Percentiles rank a stretch among this genome's conserved stretches.
These are phyloP conservation scores for Suillus subalutaceus DNA, from an alignment of 768 basidiomycete species.

Conservation along the genomic window DNA sequence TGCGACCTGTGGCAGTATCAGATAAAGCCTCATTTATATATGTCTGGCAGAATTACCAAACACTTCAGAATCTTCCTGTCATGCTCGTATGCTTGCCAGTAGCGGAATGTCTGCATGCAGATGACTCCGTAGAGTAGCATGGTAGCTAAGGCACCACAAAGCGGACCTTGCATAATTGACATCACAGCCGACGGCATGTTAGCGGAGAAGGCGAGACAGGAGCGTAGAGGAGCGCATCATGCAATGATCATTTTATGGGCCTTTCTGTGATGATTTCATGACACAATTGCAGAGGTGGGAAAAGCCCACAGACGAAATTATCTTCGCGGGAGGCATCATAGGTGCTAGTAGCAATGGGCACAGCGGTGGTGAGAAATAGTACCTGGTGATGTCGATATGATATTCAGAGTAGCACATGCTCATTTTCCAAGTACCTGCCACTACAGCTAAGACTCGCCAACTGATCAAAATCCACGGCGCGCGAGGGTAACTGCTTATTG, in stretches of 20 bases:
- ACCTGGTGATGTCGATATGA: not conserved
- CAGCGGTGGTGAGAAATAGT: not conserved
- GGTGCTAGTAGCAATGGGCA: not conserved
- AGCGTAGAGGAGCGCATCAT: too few relatives aligned
- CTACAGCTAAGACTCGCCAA: too few relatives aligned
- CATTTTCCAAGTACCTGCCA: too few relatives aligned
- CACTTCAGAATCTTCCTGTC: constrained; percentile 15
- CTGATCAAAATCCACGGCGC: not conserved
- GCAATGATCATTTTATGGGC: not conserved
- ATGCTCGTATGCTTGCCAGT: constrained; percentile 11
- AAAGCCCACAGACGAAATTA: not conserved
- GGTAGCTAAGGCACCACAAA: constrained; percentile 16
- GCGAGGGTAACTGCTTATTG: not conserved
- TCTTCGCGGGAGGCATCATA: not conserved
- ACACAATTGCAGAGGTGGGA: not conserved
- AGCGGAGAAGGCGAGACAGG: not conserved
- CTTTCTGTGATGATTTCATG: not conserved
- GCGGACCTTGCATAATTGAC: constrained; percentile 18
- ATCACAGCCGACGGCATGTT: constrained; percentile 13
- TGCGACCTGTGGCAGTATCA: constrained; percentile 12
- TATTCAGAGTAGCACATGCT: too few relatives aligned
- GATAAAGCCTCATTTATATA: not conserved
- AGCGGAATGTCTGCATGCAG: constrained; percentile 22
- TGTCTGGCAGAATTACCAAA: not conserved
- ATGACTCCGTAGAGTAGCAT: constrained; percentile 19